A percentile compares a stretch with the other conserved stretches of the same genome.
Conservation (phyloP, 129 eudicot species). For the Pittosporum tobira region DNA sequence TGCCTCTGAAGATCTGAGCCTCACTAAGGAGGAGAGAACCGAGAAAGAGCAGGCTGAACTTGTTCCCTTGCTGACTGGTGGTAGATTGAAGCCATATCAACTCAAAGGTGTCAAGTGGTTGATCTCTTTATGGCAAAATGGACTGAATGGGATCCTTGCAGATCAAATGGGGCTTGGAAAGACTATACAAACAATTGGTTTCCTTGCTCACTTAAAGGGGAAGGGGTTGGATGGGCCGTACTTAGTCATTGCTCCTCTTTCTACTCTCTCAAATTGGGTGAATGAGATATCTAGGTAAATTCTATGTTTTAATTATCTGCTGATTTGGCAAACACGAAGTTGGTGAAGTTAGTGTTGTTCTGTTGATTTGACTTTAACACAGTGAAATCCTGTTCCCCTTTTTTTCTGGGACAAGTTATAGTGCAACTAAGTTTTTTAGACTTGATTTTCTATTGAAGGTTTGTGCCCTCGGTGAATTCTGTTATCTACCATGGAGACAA, state of each 20-base stretch:
- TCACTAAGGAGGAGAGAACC: conserved; percentile 50
- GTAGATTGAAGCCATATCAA: conserved; percentile 85
- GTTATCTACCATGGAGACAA: conserved; percentile 76
- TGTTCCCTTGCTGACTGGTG: conserved; percentile 89
- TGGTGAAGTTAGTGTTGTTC: neutral
- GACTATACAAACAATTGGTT: conserved; percentile 93
- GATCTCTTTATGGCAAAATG: conserved; percentile 96
- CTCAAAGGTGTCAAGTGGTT: conserved; percentile 95
- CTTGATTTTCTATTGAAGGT: conserved; percentile 36
- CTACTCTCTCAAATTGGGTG: conserved; percentile 94
- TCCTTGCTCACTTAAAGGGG: conserved; percentile 91
- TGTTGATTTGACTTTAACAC: neutral
- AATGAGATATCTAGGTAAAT: conserved; percentile 74
- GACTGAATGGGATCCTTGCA: conserved; percentile 92
- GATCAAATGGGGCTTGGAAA: conserved; percentile 99
- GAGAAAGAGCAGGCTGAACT: conserved; percentile 85
- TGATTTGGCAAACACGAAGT: neutral
- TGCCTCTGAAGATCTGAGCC: conserved; percentile 43
- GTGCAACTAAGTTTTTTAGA: neutral
- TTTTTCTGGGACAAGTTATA: neutral
- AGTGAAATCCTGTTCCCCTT: neutral
- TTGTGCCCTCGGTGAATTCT: conserved; percentile 66
- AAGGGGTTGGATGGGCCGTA: conserved; percentile 98
- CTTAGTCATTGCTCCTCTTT: conserved; percentile 88
- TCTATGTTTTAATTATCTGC: neutral